These are phyloP conservation scores for Barnettozyma populi DNA, from an alignment of 805 yeast species.

Conservation along the genomic window DNA sequence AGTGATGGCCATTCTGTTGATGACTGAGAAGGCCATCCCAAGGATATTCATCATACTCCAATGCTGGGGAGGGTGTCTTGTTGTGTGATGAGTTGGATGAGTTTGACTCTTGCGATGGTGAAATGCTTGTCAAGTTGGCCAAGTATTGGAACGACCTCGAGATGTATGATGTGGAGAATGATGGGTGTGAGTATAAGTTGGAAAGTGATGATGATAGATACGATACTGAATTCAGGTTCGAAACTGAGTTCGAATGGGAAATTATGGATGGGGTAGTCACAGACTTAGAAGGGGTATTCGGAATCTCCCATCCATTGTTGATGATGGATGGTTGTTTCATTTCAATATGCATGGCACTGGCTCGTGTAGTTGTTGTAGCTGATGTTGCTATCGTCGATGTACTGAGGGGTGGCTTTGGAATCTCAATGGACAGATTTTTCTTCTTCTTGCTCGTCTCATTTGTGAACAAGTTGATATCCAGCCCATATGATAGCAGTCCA, in stretches of 20 bases:
- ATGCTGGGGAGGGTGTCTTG: constrained; percentile 32
- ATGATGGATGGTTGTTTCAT: constrained; percentile 23
- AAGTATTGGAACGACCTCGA: constrained; percentile 28
- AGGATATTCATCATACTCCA: constrained; percentile 38
- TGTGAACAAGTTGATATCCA: constrained; percentile 11
- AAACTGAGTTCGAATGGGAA: constrained; percentile 29
- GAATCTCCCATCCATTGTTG: constrained; percentile 38
- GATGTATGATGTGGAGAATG: constrained; percentile 23
- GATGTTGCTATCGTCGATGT: not conserved
- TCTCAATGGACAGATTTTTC: not conserved
- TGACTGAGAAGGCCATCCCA: constrained; percentile 22
- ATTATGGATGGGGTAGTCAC: constrained; percentile 27
- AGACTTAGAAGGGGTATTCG: constrained; percentile 25
- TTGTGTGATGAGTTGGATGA: constrained; percentile 20
- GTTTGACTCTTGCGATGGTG: constrained; percentile 22
- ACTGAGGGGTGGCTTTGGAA: constrained; percentile 1
- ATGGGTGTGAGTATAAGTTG: constrained; percentile 22
- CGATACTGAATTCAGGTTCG: constrained; percentile 32
- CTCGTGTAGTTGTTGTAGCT: not conserved
- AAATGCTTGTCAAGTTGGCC: constrained; percentile 20
- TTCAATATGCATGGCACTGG: not conserved
- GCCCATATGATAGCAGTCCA: constrained; percentile 40
- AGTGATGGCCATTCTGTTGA: constrained; percentile 3
- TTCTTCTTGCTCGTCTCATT: not conserved
- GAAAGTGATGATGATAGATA: constrained; percentile 36